Conservation (phyloP, 805 yeast genomes). For the Kazachstania africana region DNA sequence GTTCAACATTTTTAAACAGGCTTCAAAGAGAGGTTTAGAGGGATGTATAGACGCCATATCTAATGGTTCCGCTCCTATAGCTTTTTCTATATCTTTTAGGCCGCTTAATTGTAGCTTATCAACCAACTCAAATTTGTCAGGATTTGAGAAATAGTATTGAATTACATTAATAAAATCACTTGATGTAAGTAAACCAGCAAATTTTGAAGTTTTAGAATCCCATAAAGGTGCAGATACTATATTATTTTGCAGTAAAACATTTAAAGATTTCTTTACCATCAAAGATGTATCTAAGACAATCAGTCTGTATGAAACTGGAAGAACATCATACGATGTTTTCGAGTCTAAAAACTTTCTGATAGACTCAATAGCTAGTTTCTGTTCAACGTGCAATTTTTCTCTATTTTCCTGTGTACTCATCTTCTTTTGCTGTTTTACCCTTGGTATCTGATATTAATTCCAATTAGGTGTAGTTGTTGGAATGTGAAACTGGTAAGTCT, state of each 20-base stretch:
- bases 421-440: not conserved
- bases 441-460: too few species aligned
- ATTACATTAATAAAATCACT: conserved; percentile 91
- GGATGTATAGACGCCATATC: conserved; percentile 89
- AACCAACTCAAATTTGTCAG: conserved; percentile 78
- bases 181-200: conserved; percentile 89
- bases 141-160: conserved; percentile 82
- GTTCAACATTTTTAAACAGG: conserved; percentile 83
- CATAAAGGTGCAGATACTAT: conserved; percentile 95
- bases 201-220: conserved; percentile 79
- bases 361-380: conserved; percentile 64
- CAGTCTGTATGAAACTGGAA: conserved; percentile 88
- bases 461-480: too few species aligned
- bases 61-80: conserved; percentile 74
- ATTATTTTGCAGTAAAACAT: conserved; percentile 81
- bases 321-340: conserved; percentile 90
- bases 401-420: conserved; percentile 1
- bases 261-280: conserved; percentile 79
- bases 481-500: too few species aligned
- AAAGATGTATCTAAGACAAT: conserved; percentile 89
- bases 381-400: conserved; percentile 32
- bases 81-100: conserved; percentile 72
- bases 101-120: conserved; percentile 80
- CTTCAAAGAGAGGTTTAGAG: conserved; percentile 76
- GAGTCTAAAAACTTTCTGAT: conserved; percentile 76